Evolutionary conservation across 805 yeast genomes (phyloP), one percentile per base, ranked within the genome.

Genomic region (Metschnikowia continentalis): DNA sequence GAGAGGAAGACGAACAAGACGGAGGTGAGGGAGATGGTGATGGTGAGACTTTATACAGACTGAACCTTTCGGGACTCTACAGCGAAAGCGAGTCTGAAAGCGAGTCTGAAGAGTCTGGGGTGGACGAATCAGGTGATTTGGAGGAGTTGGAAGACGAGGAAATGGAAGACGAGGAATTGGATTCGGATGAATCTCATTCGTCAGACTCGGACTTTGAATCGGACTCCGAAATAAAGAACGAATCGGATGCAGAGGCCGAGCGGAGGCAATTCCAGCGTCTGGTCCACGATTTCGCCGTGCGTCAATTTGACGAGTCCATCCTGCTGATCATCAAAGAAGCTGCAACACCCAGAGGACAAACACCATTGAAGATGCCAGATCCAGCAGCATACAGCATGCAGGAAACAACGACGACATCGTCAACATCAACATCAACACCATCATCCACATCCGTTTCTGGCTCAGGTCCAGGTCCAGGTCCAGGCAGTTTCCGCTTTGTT

Each of bases 401-500:
- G 11, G 58, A 10, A 46, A 26, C 30, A 26, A 26, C 30, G 11
- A 26, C 11, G 11, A 26, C 30, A 26, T 26, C 30, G 30, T 7
- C 30, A 23, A 7, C 10, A 8, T 26, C 30, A 26, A 26, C 30
- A 26, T 26, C 30, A 2, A 26, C 11, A 10, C 30, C 30, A 26
- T 8, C 30, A 26, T 26, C 30, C 30, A 26, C 30, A 26, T 26
- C 30, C 11, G 11, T 26, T 26, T 26, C 30, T 8, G 30, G 30
- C 30, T 26, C 30, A 10, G 30, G 30, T 3, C 10, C 30, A 26
- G 30, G 11, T 1, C 30, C 30, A 26, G 30, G 30, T 39, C 42
- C 2, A 42, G 53, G 23, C 40, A 37, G 46, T 13, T 84, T 84
- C 62, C 77, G 80, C 3, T 72, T 86, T 49, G 63, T 86, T 48